These are phyloP conservation scores for Pseudocercospora macadamiae DNA, from an alignment of 2,329 filamentous ascomycete genomes.

Conservation along the genomic window DNA sequence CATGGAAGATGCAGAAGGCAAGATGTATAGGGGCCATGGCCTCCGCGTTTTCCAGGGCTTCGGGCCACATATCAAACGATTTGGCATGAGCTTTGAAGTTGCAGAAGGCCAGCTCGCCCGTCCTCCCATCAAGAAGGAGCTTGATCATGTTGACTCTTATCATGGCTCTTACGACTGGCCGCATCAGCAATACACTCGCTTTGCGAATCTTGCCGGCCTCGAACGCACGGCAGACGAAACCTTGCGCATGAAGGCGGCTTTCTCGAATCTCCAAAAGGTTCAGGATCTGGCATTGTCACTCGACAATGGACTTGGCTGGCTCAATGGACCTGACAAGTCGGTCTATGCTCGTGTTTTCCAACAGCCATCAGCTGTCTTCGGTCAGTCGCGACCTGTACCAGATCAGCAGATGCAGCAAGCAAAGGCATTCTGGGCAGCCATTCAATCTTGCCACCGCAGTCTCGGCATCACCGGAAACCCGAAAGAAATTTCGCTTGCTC, in stretches of 20 bases:
- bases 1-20: slow-evolving; percentile 41
- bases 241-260: slow-evolving; percentile 62
- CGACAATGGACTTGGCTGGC: slow-evolving; percentile 69
- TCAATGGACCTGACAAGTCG: slow-evolving; percentile 63
- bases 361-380: slow-evolving; percentile 52
- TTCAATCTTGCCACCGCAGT: slow-evolving; percentile 30
- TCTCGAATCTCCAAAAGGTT: slow-evolving; percentile 59
- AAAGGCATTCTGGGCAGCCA: slow-evolving; percentile 30
- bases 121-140: slow-evolving; percentile 60
- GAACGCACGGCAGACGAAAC: slow-evolving; percentile 68
- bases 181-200: slow-evolving; percentile 61
- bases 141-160: slow-evolving; percentile 59
- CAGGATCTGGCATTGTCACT: slow-evolving; percentile 68
- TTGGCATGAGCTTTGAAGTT: slow-evolving; percentile 71
- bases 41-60: slow-evolving; percentile 65
- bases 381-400: slow-evolving; percentile 27
- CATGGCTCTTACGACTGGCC: slow-evolving; percentile 71
- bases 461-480: slow-evolving; percentile 7
- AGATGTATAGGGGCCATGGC: slow-evolving; percentile 59
- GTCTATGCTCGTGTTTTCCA: slow-evolving; percentile 52
- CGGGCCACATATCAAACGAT: slow-evolving; percentile 62
- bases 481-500: slow-evolving; percentile 29
- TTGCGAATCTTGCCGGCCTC: slow-evolving; percentile 60
- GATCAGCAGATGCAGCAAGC: slow-evolving; percentile 28
- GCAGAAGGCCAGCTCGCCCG: slow-evolving; percentile 54